Conservation (phyloP, 75 land plant genomes). For the Cunninghamia lanceolata region DNA sequence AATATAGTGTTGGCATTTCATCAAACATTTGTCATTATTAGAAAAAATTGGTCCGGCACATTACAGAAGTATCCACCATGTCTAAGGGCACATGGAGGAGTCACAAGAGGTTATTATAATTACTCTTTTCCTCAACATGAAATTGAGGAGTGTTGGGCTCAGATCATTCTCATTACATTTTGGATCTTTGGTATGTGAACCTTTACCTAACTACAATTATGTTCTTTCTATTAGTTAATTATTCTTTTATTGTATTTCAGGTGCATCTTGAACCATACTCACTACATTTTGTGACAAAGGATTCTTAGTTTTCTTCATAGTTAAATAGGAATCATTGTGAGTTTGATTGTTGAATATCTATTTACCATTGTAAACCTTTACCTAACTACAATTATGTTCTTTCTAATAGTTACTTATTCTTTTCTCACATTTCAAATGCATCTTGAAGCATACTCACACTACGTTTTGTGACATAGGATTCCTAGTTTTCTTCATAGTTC, state of each 20-base stretch:
- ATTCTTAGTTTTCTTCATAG: background rate
- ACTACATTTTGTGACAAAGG: background rate
- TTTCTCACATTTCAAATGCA: no score
- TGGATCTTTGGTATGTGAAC: conserved; percentile 8
- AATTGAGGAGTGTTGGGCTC: background rate
- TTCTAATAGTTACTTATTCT: no score
- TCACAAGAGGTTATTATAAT: background rate
- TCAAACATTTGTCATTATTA: no score
- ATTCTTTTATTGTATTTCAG: background rate
- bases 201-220: background rate
- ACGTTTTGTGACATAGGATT: no score
- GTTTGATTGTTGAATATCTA: no score
- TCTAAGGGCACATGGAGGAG: background rate
- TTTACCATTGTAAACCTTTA: no score
- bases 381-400: no score
- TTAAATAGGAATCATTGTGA: background rate
- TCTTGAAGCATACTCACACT: no score
- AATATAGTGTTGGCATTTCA: no score
- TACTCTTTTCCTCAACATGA: background rate
- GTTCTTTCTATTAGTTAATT: background rate
- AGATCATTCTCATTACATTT: background rate
- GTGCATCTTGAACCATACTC: background rate
- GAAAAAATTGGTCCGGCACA: no score
- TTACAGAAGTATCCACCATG: background rate
- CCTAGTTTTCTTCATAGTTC: no score